These are phyloP conservation scores for Castanospermum australe DNA, from an alignment of 306 rosid genomes.

Conservation along the genomic window DNA sequence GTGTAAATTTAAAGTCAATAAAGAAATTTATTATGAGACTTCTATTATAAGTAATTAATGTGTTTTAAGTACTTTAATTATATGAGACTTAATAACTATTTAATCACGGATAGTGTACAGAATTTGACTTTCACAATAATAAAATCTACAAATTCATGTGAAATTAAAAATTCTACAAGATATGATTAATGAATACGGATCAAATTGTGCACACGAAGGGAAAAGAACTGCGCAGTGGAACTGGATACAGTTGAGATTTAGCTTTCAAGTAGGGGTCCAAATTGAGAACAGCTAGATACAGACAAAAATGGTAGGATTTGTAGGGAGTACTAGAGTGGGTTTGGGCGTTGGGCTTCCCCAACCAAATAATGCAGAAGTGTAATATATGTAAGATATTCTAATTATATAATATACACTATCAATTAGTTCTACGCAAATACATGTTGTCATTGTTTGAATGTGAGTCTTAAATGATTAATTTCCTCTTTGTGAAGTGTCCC, in stretches of 20 bases:
- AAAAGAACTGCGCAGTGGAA: background rate
- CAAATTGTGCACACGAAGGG: background rate
- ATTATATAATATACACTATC: background rate
- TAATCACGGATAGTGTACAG: no score
- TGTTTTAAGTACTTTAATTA: no score
- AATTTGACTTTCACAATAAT: no score
- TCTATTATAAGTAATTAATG: no score
- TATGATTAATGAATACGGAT: background rate
- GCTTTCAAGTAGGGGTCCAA: slow-evolving; percentile 29
- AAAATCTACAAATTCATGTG: no score
- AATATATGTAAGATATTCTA: no score
- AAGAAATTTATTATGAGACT: no score
- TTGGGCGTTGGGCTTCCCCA: slow-evolving; percentile 2
- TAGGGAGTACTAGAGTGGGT: background rate
- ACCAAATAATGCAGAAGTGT: slow-evolving; percentile 22
- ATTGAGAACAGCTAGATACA: background rate
- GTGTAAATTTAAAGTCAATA: no score
- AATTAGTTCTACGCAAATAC: slow-evolving; percentile 9
- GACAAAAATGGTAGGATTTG: background rate
- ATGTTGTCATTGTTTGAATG: background rate
- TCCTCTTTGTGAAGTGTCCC: background rate
- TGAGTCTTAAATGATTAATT: background rate
- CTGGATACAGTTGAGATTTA: slow-evolving; percentile 18
- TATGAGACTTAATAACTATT: no score
- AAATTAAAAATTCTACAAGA: background rate